A percentile compares a stretch with the other conserved stretches of the same genome.
Conservation (phyloP, 768 basidiomycete species). For the Auricularia auricula-judae region DNA sequence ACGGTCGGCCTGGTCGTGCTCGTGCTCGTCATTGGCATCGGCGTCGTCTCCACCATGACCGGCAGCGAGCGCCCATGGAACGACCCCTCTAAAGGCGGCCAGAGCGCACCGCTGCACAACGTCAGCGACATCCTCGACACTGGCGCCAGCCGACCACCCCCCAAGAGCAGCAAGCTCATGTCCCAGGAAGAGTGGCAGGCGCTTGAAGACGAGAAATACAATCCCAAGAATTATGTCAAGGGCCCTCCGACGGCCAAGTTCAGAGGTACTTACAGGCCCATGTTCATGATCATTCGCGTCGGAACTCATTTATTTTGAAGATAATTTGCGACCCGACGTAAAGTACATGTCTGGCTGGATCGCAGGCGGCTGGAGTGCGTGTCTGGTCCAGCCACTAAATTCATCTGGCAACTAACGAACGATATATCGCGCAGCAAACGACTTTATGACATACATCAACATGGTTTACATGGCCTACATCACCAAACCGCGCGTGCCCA, state of each 20-base stretch:
- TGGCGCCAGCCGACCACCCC: background rate
- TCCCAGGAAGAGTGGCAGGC: background rate
- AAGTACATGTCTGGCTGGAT: conserved; percentile 67
- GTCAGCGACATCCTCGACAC: background rate
- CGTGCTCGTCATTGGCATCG: background rate
- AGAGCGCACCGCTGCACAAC: background rate
- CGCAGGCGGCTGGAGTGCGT: conserved; percentile 68
- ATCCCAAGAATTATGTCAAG: conserved; percentile 6
- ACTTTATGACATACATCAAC: conserved; percentile 63
- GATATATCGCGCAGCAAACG: conserved; percentile 41
- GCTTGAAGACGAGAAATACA: background rate
- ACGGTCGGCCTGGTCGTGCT: background rate
- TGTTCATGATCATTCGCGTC: background rate
- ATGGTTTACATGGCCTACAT: conserved; percentile 48
- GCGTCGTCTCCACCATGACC: background rate
- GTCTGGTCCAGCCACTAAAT: background rate
- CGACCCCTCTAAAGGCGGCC: background rate
- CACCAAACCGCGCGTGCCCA: conserved; percentile 42
- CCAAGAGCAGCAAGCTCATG: background rate
- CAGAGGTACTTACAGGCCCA: conserved; percentile 29
- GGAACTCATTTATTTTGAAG: conserved; percentile 18
- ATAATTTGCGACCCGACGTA: conserved; percentile 48
- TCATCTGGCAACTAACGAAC: background rate
- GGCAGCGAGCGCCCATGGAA: background rate
- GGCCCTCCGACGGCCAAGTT: conserved; percentile 49